Conservation (phyloP, 116 monocot genomes). For the Dioscorea cayenensis region DNA sequence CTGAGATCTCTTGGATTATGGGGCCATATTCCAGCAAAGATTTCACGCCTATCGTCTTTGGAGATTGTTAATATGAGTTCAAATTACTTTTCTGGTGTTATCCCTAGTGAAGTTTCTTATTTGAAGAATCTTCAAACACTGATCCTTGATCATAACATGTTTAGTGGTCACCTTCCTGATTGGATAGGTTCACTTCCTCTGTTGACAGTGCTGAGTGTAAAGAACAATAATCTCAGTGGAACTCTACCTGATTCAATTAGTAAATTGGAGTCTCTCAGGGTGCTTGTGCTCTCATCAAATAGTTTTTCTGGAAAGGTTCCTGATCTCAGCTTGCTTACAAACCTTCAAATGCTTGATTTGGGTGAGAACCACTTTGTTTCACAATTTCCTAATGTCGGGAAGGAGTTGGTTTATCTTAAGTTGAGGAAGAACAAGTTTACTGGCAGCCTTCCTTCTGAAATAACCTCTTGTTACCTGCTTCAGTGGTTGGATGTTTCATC, state of each 20-base stretch:
- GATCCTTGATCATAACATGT: constrained; percentile 64
- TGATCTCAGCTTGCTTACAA: constrained; percentile 49
- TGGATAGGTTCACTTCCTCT: constrained; percentile 43
- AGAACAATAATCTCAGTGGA: constrained; percentile 61
- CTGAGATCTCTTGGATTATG: constrained; percentile 69
- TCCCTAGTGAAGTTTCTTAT: constrained; percentile 45
- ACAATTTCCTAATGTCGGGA: constrained; percentile 60
- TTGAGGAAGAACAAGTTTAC: constrained; percentile 69
- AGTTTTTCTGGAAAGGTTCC: constrained; percentile 56
- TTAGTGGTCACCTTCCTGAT: constrained; percentile 42
- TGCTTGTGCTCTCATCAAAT: constrained; percentile 59
- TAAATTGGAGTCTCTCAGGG: constrained; percentile 46
- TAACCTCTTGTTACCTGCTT: constrained; percentile 50
- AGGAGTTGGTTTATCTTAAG: constrained; percentile 54
- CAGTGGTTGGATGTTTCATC: constrained; percentile 62
- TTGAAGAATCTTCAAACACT: constrained; percentile 65
- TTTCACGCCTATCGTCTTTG: constrained; percentile 47
- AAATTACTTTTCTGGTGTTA: constrained; percentile 57
- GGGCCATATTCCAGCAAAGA: constrained; percentile 67
- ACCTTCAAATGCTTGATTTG: constrained; percentile 83
- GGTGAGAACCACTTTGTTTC: constrained; percentile 69
- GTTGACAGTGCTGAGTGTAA: constrained; percentile 57
- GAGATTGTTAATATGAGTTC: constrained; percentile 89
- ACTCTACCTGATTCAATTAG: constrained; percentile 49
- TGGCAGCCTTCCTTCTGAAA: constrained; percentile 52